These are phyloP conservation scores for Lachnellula subtilissima DNA, from an alignment of 2,329 filamentous ascomycete genomes.

Conservation along the genomic window DNA sequence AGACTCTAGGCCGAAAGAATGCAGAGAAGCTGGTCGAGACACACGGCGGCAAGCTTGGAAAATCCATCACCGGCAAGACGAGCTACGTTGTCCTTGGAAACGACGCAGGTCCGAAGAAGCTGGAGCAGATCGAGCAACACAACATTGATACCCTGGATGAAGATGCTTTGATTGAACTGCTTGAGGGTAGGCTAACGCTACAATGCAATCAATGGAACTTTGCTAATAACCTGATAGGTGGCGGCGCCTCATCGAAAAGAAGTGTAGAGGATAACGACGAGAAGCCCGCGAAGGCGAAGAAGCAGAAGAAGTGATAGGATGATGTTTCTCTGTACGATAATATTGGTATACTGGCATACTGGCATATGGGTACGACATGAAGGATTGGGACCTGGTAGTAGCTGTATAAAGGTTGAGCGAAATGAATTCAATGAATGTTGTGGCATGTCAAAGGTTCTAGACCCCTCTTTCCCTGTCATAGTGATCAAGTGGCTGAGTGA, in stretches of 20 bases:
- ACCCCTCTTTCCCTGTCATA: no score
- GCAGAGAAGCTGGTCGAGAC: constrained; percentile 15
- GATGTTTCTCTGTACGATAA: no score
- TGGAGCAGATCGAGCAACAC: constrained; percentile 18
- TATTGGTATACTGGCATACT: no score
- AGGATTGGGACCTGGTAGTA: no score
- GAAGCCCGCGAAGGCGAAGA: constrained; percentile 16
- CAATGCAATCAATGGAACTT: background rate
- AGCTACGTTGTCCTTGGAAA: constrained; percentile 22
- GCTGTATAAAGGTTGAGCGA: no score
- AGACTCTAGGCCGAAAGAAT: constrained; percentile 18
- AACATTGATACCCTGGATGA: constrained; percentile 17
- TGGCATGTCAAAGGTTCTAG: no score
- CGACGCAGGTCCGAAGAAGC: constrained; percentile 24
- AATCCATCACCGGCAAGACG: constrained; percentile 22
- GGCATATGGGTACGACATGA: no score
- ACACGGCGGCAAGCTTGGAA: constrained; percentile 21
- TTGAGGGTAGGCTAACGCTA: constrained; percentile 7
- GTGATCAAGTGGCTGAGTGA: no score
- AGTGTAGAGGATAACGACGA: constrained; percentile 11
- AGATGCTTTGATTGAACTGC: constrained; percentile 14
- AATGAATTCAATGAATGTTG: no score
- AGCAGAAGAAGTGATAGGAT: constrained; percentile 12
- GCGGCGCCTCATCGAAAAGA: constrained; percentile 7
- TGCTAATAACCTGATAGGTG: background rate